phyloP scores from a whole-genome alignment of 1,284 basidiomycete genomes.

The Golubevia sp. region DNA sequence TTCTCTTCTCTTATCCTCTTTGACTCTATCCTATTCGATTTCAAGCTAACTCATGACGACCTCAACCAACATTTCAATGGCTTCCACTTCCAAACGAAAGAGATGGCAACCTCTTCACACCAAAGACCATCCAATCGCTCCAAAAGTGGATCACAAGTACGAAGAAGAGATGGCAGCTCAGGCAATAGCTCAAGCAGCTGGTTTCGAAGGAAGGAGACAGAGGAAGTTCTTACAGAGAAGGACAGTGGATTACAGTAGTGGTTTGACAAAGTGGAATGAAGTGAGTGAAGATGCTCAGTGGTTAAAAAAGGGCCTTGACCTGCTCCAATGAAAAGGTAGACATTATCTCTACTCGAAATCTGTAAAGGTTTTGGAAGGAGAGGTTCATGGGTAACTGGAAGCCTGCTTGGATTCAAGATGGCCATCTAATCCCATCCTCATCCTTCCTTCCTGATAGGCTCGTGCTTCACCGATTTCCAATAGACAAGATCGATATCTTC shows the following conservation, averaged over 20 bases:
- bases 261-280: slow-evolving; percentile 15
- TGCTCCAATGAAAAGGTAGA: neutral
- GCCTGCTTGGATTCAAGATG: neutral
- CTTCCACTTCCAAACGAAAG: no score
- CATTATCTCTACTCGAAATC: no score
- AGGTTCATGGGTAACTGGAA: neutral
- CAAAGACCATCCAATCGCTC: slow-evolving; percentile 26
- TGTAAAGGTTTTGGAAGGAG: no score
- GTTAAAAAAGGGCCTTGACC: neutral
- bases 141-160: slow-evolving; percentile 39
- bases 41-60: no score
- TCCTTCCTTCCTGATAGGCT: no score
- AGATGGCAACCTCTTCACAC: slow-evolving; percentile 6
- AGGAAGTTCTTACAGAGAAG: slow-evolving; percentile 52
- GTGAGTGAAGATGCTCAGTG: slow-evolving; percentile 2
- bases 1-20: no score
- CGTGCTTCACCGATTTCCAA: no score
- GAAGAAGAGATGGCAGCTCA: slow-evolving; percentile 48
- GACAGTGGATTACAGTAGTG: slow-evolving; percentile 55
- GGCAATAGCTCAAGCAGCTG: slow-evolving; percentile 41
- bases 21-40: no score
- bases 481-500: neutral
- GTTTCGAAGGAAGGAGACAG: slow-evolving; percentile 45
- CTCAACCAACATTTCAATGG: no score
- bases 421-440: no score